Conservation (phyloP, 148 eudicot genomes). For the Camellia granthamiana region DNA sequence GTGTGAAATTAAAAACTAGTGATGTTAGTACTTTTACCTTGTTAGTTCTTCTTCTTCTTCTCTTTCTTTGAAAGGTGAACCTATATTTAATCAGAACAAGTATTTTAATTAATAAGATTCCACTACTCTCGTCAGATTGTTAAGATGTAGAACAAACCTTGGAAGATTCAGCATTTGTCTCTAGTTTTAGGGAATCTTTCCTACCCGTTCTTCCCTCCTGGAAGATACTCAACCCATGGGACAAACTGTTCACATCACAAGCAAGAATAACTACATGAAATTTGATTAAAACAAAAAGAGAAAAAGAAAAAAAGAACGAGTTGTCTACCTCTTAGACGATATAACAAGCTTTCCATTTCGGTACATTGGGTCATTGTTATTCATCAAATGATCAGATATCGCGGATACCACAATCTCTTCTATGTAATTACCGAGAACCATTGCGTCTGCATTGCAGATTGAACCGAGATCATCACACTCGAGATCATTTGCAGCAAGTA, state of each 20-base stretch:
- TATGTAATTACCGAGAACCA: conserved; percentile 59
- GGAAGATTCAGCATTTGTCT: conserved; percentile 60
- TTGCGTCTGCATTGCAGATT: conserved; percentile 70
- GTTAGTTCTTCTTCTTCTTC: no score
- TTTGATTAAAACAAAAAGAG: neutral
- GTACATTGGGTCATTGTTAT: conserved; percentile 71
- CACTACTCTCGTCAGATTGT: neutral
- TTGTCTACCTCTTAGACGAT: conserved; percentile 64
- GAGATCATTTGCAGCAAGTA: conserved; percentile 83
- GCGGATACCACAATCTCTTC: conserved; percentile 88
- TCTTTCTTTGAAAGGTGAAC: no score
- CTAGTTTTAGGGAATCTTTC: conserved; percentile 52
- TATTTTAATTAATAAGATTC: no score
- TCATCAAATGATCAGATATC: conserved; percentile 76
- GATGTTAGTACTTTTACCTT: no score
- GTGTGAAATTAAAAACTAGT: no score
- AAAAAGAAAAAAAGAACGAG: neutral
- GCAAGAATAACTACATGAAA: conserved; percentile 6
- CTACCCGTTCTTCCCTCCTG: conserved; percentile 59
- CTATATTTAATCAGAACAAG: no score
- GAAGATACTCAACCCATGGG: conserved; percentile 86
- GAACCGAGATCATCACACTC: conserved; percentile 76
- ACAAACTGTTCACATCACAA: conserved; percentile 47
- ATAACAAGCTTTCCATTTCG: conserved; percentile 86
- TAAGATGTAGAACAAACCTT: conserved; percentile 48